Evolutionary conservation across 257 asterid species (phyloP).

Genomic region (Solanum rostratum): DNA sequence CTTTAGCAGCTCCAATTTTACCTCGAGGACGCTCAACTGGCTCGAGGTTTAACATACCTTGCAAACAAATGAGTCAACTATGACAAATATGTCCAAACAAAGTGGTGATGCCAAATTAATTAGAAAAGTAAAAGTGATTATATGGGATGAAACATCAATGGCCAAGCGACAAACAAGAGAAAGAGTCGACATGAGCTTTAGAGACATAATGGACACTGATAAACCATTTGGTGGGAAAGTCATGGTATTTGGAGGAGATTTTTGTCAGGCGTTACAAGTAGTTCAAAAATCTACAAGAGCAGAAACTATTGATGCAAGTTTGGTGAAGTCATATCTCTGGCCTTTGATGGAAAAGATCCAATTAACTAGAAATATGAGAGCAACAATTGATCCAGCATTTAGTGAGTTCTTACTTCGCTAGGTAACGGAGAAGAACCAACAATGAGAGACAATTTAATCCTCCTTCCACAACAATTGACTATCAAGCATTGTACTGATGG

Average conservation of each 20-base stretch:
- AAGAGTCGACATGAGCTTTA: neutral
- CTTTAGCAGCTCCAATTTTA: too few relatives aligned
- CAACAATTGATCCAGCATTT: neutral
- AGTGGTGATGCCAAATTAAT: too few relatives aligned
- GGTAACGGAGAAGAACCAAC: neutral
- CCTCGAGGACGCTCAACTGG: neutral
- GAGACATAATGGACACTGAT: neutral
- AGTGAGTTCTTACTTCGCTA: neutral
- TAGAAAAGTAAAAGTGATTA: neutral
- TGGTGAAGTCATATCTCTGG: too few relatives aligned
- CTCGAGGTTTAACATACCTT: neutral
- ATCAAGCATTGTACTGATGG: neutral
- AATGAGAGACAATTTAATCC: neutral
- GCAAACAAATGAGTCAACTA: neutral
- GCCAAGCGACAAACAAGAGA: too few relatives aligned
- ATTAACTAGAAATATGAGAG: neutral
- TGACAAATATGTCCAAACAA: neutral
- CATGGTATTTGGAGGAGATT: neutral
- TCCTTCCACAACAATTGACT: neutral
- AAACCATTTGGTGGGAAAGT: too few relatives aligned
- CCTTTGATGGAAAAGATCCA: neutral
- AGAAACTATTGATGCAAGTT: neutral
- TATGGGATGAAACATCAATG: neutral
- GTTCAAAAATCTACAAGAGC: neutral
- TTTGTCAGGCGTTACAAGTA: neutral